Conservation (phyloP, 1,284 basidiomycete species). For the Caloboletus firmus region DNA sequence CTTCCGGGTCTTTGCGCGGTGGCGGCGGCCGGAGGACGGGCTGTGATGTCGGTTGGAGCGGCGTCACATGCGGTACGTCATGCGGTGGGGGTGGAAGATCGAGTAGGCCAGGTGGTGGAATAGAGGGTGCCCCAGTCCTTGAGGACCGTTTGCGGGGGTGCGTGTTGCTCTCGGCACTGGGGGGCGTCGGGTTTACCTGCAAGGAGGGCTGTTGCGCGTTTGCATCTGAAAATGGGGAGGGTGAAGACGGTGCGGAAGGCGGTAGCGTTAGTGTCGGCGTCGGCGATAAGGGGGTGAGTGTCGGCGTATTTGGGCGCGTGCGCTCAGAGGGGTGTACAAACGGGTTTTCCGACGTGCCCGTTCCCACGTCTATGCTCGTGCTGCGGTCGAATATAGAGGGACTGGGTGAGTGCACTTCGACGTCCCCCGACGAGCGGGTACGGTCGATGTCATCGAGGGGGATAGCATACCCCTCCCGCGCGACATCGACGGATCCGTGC, state of each 20-base stretch:
- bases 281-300: constrained; percentile 1
- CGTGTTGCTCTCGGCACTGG: constrained; percentile 4
- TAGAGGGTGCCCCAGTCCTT: constrained; percentile 22
- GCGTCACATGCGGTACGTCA: constrained; percentile 30
- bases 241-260: constrained; percentile 13
- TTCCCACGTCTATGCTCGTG: constrained; percentile 15
- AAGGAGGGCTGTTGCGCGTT: constrained; percentile 15
- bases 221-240: constrained; percentile 52
- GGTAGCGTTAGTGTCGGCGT: constrained; percentile 8
- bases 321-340: constrained; percentile 49
- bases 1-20: constrained; percentile 20
- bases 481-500: constrained; percentile 46
- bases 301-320: constrained; percentile 4
- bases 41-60: constrained; percentile 44
- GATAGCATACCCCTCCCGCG: constrained; percentile 36
- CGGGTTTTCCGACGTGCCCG: constrained; percentile 40
- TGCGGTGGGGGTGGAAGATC: constrained; percentile 49
- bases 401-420: constrained; percentile 42
- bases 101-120: constrained; percentile 53
- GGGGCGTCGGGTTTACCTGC: constrained; percentile 25
- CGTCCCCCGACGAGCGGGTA: constrained; percentile 26
- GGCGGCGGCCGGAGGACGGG: constrained; percentile 32
- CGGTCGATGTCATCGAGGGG: constrained; percentile 53
- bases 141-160: constrained; percentile 17
- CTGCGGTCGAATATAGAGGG: constrained; percentile 32